phyloP scores from a whole-genome alignment of 2,329 filamentous ascomycete genomes.

The Phoma sp. region DNA sequence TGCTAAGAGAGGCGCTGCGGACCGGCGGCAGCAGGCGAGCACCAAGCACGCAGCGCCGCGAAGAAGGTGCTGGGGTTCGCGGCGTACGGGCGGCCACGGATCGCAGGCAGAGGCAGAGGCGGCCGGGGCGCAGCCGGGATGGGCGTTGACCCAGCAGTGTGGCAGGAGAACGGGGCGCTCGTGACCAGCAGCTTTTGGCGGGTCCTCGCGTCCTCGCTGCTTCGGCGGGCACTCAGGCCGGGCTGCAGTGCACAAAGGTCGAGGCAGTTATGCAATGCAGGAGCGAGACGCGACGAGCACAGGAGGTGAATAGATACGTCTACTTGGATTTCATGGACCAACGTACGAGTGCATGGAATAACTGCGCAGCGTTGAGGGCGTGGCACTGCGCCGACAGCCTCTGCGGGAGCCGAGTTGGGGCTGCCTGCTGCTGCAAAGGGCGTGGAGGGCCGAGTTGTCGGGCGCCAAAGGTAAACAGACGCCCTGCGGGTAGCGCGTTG shows the following conservation, averaged over 20 bases:
- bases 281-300: neutral
- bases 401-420: neutral
- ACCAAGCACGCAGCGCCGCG: neutral
- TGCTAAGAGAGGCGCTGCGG: too few relatives aligned
- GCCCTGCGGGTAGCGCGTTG: conserved; percentile 2
- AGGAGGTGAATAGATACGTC: too few relatives aligned
- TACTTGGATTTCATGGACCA: too few relatives aligned
- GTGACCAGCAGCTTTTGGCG: conserved; percentile 8
- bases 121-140: too few relatives aligned
- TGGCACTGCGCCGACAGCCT: neutral
- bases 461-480: conserved; percentile 3
- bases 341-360: neutral
- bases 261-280: conserved; percentile 5
- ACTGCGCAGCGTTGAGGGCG: neutral
- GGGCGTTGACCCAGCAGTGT: neutral
- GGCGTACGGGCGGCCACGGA: neutral
- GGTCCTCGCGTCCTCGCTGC: conserved; percentile 19
- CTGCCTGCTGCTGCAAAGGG: neutral
- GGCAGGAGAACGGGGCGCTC: conserved; percentile 1
- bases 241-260: conserved; percentile 10
- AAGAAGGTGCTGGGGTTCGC: neutral
- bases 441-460: neutral
- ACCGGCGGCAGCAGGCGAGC: neutral
- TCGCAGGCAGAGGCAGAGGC: neutral
- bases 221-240: conserved; percentile 17